Evolutionary conservation across 1,284 basidiomycete genomes (phyloP).

Genomic region (Cutaneotrichosporon mucoides): DNA sequence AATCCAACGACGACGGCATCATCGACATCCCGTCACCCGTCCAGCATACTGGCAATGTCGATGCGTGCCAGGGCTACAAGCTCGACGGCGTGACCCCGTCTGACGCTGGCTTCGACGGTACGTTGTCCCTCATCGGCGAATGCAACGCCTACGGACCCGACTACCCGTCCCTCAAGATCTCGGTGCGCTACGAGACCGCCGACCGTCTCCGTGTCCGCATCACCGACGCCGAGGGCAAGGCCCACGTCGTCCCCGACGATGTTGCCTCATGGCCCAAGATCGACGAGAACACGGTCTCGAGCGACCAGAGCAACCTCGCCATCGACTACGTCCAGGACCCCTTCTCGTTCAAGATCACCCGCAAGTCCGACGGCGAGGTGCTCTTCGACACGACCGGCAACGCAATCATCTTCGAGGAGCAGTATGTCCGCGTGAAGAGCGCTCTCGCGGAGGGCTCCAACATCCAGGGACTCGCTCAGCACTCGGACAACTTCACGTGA

Average conservation of each 20-base stretch:
- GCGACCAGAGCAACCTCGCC: conserved; percentile 31
- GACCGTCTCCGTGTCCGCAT: conserved; percentile 64
- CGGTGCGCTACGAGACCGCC: conserved; percentile 32
- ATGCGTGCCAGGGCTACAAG: conserved; percentile 29
- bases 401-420: conserved; percentile 72
- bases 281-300: conserved; percentile 52
- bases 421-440: conserved; percentile 62
- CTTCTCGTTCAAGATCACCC: conserved; percentile 74
- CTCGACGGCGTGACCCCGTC: conserved; percentile 12
- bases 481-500: conserved; percentile 15
- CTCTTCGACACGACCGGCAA: conserved; percentile 66
- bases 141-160: conserved; percentile 73
- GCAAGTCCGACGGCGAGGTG: conserved; percentile 52
- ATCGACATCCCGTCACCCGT: conserved; percentile 25
- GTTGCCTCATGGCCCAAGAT: conserved; percentile 59
- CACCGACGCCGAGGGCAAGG: conserved; percentile 55
- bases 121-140: conserved; percentile 33
- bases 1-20: conserved; percentile 12
- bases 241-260: conserved; percentile 65
- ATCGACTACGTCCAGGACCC: conserved; percentile 65
- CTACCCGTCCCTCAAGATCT: conserved; percentile 59
- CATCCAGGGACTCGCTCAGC: conserved; percentile 71
- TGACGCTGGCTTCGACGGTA: conserved; percentile 22
- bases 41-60: conserved; percentile 25
- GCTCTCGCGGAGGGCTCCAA: conserved; percentile 54